Conservation (phyloP, 2,329 filamentous ascomycete genomes). For the Aspergillus novofumigatus region DNA sequence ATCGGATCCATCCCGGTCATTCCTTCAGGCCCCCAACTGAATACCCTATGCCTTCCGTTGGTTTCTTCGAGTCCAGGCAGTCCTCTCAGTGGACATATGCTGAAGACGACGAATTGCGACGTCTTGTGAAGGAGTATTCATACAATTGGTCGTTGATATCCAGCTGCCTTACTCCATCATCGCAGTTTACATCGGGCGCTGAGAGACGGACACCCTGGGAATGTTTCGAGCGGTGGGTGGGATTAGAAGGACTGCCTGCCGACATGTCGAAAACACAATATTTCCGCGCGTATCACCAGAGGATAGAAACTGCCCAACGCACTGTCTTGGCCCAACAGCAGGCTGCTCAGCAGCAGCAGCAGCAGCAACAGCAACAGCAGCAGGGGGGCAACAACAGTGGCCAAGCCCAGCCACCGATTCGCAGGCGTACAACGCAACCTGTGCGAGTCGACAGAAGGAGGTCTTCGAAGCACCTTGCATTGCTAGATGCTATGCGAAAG, state of each 20-base stretch:
- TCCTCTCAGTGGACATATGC: constrained; percentile 87
- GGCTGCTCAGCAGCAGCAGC: constrained; percentile 44
- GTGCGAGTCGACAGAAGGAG: constrained; percentile 81
- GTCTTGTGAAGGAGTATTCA: constrained; percentile 82
- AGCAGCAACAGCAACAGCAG: constrained; percentile 44
- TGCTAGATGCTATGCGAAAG: constrained; percentile 94
- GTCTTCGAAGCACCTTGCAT: constrained; percentile 77
- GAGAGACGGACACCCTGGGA: constrained; percentile 96
- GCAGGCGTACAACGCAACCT: constrained; percentile 70
- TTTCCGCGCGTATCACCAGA: constrained; percentile 70
- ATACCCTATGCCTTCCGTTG: constrained; percentile 81
- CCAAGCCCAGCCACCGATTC: constrained; percentile 51
- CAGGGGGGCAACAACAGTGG: constrained; percentile 38
- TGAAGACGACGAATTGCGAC: constrained; percentile 86
- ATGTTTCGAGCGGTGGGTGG: constrained; percentile 96
- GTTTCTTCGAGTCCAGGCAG: constrained; percentile 81
- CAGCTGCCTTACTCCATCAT: constrained; percentile 69
- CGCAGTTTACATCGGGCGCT: constrained; percentile 74
- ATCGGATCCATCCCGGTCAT: constrained; percentile 84
- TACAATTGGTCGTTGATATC: constrained; percentile 98
- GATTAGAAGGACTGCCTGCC: constrained; percentile 80
- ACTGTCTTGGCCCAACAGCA: constrained; percentile 57
- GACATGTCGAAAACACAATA: constrained; percentile 96
- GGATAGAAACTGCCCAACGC: constrained; percentile 60
- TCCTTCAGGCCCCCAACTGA: constrained; percentile 92